phyloP scores from a whole-genome alignment of 352 stramenopile genomes.

The Pythium biforme region DNA sequence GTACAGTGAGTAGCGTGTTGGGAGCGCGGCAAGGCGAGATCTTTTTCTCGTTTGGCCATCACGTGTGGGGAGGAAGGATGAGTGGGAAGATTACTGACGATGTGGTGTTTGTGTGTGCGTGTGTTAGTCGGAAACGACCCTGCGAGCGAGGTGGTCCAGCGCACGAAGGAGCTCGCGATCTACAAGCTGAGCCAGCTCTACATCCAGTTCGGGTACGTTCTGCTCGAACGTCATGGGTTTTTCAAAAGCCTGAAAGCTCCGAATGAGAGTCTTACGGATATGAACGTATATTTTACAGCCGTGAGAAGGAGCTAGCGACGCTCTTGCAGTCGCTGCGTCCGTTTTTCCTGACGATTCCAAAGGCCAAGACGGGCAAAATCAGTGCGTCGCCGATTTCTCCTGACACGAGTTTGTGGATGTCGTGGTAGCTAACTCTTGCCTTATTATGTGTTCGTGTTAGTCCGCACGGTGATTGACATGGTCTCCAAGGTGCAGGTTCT shows the following conservation, averaged over 20 bases:
- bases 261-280: neutral
- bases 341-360: slow-evolving; percentile 95
- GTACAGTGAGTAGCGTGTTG: slow-evolving; percentile 53
- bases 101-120: neutral
- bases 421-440: too few species aligned
- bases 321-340: slow-evolving; percentile 86
- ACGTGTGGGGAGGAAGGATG: neutral
- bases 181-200: slow-evolving; percentile 94
- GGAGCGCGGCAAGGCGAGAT: neutral
- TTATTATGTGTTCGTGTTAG: slow-evolving; percentile 39
- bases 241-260: neutral
- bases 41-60: neutral
- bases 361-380: slow-evolving; percentile 99
- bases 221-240: too few species aligned
- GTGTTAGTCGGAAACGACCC: slow-evolving; percentile 53
- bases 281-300: neutral
- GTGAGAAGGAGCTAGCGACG: slow-evolving; percentile 86
- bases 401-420: too few species aligned
- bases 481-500: slow-evolving; percentile 90
- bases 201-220: slow-evolving; percentile 75
- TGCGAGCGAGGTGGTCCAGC: slow-evolving; percentile 72
- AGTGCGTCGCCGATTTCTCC: slow-evolving; percentile 36
- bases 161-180: slow-evolving; percentile 95
- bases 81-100: neutral
- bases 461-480: slow-evolving; percentile 98